phyloP scores from a whole-genome alignment of 2,329 filamentous ascomycete genomes.

The Cladosporium colombiae region DNA sequence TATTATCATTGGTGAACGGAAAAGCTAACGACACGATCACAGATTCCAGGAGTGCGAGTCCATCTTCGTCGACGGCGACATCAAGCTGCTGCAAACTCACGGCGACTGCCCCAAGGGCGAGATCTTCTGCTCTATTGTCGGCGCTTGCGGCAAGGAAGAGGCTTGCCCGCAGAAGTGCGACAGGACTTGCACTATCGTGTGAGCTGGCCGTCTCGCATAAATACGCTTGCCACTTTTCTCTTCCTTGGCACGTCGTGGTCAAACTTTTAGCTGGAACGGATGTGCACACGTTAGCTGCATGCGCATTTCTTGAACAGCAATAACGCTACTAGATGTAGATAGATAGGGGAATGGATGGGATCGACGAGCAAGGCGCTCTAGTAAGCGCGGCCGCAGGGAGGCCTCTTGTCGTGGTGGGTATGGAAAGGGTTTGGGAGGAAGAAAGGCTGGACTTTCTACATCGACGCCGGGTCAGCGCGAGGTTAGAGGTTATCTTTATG shows the following conservation, averaged over 20 bases:
- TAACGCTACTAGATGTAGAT: background rate
- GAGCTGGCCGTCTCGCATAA: background rate
- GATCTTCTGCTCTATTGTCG: constrained; percentile 20
- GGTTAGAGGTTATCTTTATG: background rate
- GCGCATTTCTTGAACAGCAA: background rate
- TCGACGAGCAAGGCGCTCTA: background rate
- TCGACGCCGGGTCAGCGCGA: constrained; percentile 2
- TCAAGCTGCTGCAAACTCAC: constrained; percentile 18
- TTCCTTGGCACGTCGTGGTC: background rate
- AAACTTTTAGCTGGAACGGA: background rate
- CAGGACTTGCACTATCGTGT: constrained; percentile 15
- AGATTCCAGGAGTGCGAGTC: constrained; percentile 19
- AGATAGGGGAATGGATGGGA: background rate
- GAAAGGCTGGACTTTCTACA: background rate
- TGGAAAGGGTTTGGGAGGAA: background rate
- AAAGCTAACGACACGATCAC: background rate
- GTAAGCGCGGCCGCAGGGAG: constrained; percentile 10
- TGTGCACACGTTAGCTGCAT: background rate
- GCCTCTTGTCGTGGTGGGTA: background rate
- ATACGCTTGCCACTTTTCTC: constrained; percentile 1
- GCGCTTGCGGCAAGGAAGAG: constrained; percentile 18
- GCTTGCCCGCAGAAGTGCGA: constrained; percentile 18
- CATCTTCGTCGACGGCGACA: constrained; percentile 20
- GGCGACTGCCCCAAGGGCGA: constrained; percentile 18
- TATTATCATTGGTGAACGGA: background rate